phyloP scores from a whole-genome alignment of 345 rosid genomes.

The Gynandropsis gynandra region DNA sequence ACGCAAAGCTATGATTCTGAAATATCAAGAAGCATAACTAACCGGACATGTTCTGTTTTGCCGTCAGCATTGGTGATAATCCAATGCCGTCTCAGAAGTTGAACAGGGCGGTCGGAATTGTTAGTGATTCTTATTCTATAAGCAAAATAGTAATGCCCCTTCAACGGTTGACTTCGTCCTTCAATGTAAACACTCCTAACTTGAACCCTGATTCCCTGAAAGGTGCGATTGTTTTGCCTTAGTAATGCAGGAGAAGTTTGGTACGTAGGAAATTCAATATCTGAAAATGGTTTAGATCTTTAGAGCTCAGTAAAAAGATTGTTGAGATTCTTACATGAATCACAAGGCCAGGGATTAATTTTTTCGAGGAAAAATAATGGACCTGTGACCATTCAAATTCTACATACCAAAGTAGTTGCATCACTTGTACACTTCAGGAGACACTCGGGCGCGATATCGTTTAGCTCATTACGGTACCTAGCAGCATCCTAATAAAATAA shows the following conservation, averaged over 20 bases:
- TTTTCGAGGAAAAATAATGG: not conserved
- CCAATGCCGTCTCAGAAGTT: conserved; percentile 75
- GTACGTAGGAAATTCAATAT: too few species aligned
- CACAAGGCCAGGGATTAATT: too few species aligned
- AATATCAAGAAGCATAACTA: conserved; percentile 19
- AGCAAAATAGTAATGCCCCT: conserved; percentile 61
- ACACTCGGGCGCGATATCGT: conserved; percentile 53
- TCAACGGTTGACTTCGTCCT: conserved; percentile 55
- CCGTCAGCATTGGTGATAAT: conserved; percentile 60
- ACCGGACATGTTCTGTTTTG: conserved; percentile 64
- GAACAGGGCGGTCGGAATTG: conserved; percentile 62
- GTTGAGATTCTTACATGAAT: not conserved
- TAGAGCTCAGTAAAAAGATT: not conserved
- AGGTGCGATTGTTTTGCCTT: too few species aligned
- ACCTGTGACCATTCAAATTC: too few species aligned
- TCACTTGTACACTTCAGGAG: conserved; percentile 63
- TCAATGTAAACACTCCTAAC: conserved; percentile 66
- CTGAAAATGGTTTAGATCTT: too few species aligned
- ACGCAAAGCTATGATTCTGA: not conserved
- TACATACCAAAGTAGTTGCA: conserved; percentile 63
- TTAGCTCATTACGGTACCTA: conserved; percentile 43
- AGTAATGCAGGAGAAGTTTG: not conserved
- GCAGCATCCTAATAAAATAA: conserved; percentile 51
- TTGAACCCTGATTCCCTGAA: conserved; percentile 67
- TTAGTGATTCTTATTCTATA: conserved; percentile 65